Evolutionary conservation across 2,329 filamentous ascomycete genomes (phyloP).

Genomic region (Colletotrichum australisinense): DNA sequence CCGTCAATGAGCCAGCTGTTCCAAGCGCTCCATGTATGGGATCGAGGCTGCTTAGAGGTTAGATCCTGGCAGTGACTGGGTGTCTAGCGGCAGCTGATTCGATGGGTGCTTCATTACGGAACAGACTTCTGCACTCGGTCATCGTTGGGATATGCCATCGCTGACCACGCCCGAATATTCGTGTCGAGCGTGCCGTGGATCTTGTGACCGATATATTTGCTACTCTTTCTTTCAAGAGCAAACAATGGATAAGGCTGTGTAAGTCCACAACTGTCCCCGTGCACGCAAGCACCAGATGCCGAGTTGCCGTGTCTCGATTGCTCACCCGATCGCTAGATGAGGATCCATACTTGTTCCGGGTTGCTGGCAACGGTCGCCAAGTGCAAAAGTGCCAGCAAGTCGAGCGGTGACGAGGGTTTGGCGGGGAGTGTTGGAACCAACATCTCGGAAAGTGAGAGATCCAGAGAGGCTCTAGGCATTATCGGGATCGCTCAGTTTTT

Average conservation of each 20-base stretch:
- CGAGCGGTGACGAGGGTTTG: background rate
- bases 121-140: background rate
- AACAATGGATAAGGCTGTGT: background rate
- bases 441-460: background rate
- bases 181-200: background rate
- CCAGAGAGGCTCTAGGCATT: background rate
- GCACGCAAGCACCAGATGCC: background rate
- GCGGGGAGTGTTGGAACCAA: background rate
- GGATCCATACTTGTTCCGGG: background rate
- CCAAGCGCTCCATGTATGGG: background rate
- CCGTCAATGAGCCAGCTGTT: background rate
- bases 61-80: background rate
- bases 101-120: background rate
- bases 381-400: background rate
- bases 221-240: background rate
- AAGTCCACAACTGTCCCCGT: background rate
- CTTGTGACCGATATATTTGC: background rate
- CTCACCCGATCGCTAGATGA: background rate
- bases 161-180: background rate
- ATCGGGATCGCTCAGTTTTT: slow-evolving; percentile 32
- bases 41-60: background rate
- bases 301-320: background rate
- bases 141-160: background rate
- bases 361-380: slow-evolving; percentile 12
- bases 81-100: background rate